Percentiles rank a stretch among this genome's conserved stretches.
These are phyloP conservation scores for Mortierella sp. DNA, from an alignment of 371 early-diverging fungal genomes.

Conservation along the genomic window DNA sequence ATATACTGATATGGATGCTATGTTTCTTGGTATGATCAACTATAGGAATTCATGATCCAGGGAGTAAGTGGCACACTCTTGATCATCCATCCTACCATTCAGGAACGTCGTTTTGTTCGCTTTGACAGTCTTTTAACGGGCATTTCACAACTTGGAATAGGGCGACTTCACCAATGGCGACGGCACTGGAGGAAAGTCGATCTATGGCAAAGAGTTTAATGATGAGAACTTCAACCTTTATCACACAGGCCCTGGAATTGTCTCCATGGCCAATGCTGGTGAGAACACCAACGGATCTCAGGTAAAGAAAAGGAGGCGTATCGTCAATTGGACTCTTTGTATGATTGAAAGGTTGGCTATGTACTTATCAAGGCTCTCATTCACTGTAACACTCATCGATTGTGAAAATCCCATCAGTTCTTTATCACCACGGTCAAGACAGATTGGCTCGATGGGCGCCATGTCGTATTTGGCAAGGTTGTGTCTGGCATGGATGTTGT, in stretches of 20 bases:
- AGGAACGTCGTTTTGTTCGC: neutral
- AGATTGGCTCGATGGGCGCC: constrained; percentile 84
- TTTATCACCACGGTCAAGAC: constrained; percentile 91
- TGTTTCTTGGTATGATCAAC: neutral
- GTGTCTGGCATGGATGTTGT: constrained; percentile 85
- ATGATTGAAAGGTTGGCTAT: no score
- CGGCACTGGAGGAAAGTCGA: constrained; percentile 97
- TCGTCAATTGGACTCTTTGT: no score
- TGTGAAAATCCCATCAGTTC: no score
- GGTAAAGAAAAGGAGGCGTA: constrained; percentile 61
- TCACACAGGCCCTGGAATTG: constrained; percentile 84
- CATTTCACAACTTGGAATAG: constrained; percentile 39
- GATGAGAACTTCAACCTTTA: constrained; percentile 97
- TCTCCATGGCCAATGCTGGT: constrained; percentile 97
- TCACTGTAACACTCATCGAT: no score
- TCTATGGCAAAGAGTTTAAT: constrained; percentile 89
- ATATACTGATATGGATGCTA: neutral
- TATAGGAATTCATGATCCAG: constrained; percentile 84
- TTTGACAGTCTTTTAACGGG: neutral
- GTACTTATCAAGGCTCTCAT: no score
- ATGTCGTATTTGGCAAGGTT: constrained; percentile 94
- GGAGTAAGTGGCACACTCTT: constrained; percentile 39
- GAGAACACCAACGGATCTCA: constrained; percentile 97
- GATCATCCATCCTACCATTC: neutral
- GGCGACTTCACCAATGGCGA: constrained; percentile 85